phyloP scores from a whole-genome alignment of 768 basidiomycete species.

The Tricholoma sp. region DNA sequence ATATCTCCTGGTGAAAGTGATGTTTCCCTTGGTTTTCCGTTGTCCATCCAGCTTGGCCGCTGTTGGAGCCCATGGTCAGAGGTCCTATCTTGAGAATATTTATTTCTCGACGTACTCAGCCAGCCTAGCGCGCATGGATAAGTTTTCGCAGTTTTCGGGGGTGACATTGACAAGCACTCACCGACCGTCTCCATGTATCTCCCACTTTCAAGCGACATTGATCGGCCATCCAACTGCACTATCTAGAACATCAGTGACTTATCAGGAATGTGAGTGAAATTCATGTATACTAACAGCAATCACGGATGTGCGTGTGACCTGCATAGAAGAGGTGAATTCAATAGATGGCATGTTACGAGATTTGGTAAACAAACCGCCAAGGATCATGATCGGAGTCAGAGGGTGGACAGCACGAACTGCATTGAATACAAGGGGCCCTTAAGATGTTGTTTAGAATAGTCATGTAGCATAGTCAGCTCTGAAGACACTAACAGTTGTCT shows the following conservation, averaged over 20 bases:
- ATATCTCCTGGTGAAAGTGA: conserved; percentile 68
- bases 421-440: conserved; percentile 69
- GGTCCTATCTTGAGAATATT: background rate
- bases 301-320: conserved; percentile 77
- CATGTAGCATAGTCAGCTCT: background rate
- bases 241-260: background rate
- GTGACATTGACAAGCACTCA: conserved; percentile 20
- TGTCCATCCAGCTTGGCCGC: conserved; percentile 38
- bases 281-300: conserved; percentile 50
- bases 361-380: conserved; percentile 49
- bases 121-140: conserved; percentile 35
- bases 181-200: conserved; percentile 93
- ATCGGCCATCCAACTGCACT: conserved; percentile 69
- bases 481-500: conserved; percentile 51
- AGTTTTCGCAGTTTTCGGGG: background rate
- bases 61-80: conserved; percentile 12
- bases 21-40: conserved; percentile 26
- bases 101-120: conserved; percentile 45
- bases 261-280: background rate
- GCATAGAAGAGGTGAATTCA: background rate
- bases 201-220: conserved; percentile 78
- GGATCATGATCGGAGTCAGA: conserved; percentile 73
- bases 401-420: conserved; percentile 72
- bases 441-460: background rate
- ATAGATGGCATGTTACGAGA: background rate